phyloP scores from a whole-genome alignment of 768 basidiomycete genomes.

The Tulasnella sp. region DNA sequence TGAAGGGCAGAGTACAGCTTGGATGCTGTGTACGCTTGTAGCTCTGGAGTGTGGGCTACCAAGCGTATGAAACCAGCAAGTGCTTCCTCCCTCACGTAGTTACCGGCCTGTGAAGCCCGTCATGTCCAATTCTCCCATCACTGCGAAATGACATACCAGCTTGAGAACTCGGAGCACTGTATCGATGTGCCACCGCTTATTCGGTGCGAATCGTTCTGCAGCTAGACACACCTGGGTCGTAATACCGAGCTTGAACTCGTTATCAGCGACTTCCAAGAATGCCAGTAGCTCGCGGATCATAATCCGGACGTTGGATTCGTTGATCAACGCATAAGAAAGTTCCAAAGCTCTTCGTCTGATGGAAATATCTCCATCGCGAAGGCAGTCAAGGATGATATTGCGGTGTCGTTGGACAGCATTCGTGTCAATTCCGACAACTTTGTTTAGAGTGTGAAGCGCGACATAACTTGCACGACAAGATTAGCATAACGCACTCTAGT shows the following conservation, averaged over 20 bases:
- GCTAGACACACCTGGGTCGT: slow-evolving; percentile 95
- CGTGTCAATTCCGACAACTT: slow-evolving; percentile 95
- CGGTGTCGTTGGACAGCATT: slow-evolving; percentile 97
- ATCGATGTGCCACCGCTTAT: slow-evolving; percentile 98
- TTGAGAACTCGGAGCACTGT: slow-evolving; percentile 87
- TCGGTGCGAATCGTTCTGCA: slow-evolving; percentile 92
- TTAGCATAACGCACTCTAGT: neutral
- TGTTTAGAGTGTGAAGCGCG: slow-evolving; percentile 93
- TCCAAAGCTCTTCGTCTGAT: slow-evolving; percentile 94
- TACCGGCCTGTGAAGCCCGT: slow-evolving; percentile 59
- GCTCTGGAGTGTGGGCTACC: slow-evolving; percentile 90
- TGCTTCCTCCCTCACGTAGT: slow-evolving; percentile 94
- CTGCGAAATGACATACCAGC: slow-evolving; percentile 42
- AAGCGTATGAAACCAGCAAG: slow-evolving; percentile 89
- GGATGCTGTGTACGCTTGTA: slow-evolving; percentile 90
- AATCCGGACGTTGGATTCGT: slow-evolving; percentile 85
- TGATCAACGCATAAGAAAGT: slow-evolving; percentile 92
- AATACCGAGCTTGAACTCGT: slow-evolving; percentile 96
- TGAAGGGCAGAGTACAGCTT: slow-evolving; percentile 79
- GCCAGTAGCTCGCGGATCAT: slow-evolving; percentile 85
- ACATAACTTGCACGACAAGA: slow-evolving; percentile 55
- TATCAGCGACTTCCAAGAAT: slow-evolving; percentile 96
- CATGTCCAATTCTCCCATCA: neutral
- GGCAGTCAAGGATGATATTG: slow-evolving; percentile 96
- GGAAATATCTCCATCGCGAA: slow-evolving; percentile 98